Conservation (phyloP, 2,329 filamentous ascomycete genomes). For the Byssothecium circinans region DNA sequence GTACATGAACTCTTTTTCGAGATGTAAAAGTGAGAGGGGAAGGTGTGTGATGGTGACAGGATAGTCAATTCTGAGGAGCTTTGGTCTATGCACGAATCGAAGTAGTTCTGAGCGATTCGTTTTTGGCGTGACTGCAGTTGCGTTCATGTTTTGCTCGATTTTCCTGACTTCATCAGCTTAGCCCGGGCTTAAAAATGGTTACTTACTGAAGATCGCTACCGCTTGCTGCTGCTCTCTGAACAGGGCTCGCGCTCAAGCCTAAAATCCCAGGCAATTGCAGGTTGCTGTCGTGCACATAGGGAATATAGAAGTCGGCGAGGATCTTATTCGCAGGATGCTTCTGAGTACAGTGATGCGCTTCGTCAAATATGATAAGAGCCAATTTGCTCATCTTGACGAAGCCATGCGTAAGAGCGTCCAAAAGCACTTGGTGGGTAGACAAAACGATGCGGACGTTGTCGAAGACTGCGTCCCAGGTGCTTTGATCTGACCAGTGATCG, state of each 20-base stretch:
- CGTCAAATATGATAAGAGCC: constrained; percentile 77
- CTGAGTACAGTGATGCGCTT: constrained; percentile 61
- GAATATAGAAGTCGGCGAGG: constrained; percentile 72
- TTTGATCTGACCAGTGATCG: constrained; percentile 70
- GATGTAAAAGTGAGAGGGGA: constrained; percentile 17
- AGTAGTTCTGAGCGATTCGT: constrained; percentile 69
- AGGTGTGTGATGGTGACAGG: constrained; percentile 15
- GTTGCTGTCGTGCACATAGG: constrained; percentile 36
- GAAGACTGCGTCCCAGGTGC: constrained; percentile 69
- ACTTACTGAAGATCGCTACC: constrained; percentile 53
- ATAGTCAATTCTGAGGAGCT: constrained; percentile 48
- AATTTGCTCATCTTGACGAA: constrained; percentile 69
- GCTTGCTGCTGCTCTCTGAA: constrained; percentile 60
- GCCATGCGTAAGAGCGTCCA: constrained; percentile 72
- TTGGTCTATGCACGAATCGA: constrained; percentile 68
- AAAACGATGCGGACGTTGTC: constrained; percentile 70
- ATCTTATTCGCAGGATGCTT: constrained; percentile 68
- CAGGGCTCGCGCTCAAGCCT: constrained; percentile 79
- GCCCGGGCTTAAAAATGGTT: not conserved
- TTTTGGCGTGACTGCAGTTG: constrained; percentile 69
- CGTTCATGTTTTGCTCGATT: constrained; percentile 71
- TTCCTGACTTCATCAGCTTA: constrained; percentile 37
- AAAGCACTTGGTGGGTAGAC: constrained; percentile 73
- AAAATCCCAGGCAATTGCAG: constrained; percentile 64
- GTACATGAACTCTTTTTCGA: constrained; percentile 18